Evolutionary conservation across 2,329 filamentous ascomycete species (phyloP), one percentile per base, ranked within the genome.

Genomic region (Claviceps digitariae): DNA sequence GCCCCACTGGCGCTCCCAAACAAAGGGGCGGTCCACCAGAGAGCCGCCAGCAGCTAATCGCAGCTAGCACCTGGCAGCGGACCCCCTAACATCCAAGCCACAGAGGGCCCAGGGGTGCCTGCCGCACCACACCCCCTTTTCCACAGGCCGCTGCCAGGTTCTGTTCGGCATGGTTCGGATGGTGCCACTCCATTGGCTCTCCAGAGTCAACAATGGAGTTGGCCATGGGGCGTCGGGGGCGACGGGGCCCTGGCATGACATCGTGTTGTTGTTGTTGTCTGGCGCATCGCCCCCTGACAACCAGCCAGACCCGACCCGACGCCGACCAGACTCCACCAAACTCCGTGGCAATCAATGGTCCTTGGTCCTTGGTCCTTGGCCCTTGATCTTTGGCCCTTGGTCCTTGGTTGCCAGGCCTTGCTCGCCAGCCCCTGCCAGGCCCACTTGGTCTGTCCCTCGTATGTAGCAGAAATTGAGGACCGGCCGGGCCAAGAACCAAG

Each of bases 381-480:
- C 41, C 41, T 46, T n/a, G n/a, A n/a, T n/a, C n/a, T n/a, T n/a
- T 45, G 43, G 21, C 12, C 43, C 43, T 47, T 31, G 46, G 20
- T 41, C 46, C 47, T 43, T 20, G 52, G 46, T 50, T 51, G 48
- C 48, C 29, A 48, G 52, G 48, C 48, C 44, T 49, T 21, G 31
- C 38, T 20, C 25, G 36, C 15, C 36, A 38, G 36, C 5, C 36
- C 36, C 36, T 38, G 36, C 34, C 17, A 12, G 54, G 54, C 52
- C 54, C 54, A 56, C 54, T 56, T 56, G 54, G 54, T 54, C 50
- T 48, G 50, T 46, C 50, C 43, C 23, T 52, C 40, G 48, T 20
- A 48, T 48, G 46, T 48, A 36, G 29, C 46, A 43, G 52, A 44
- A 47, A 43, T 29, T 41, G 48, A 40, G 51, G 48, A 13, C 38